Percentiles rank a stretch among this genome's conserved stretches.
Evolutionary conservation across 2,329 filamentous ascomycete genomes (phyloP).

Genomic region (Penicillium oxalicum): DNA sequence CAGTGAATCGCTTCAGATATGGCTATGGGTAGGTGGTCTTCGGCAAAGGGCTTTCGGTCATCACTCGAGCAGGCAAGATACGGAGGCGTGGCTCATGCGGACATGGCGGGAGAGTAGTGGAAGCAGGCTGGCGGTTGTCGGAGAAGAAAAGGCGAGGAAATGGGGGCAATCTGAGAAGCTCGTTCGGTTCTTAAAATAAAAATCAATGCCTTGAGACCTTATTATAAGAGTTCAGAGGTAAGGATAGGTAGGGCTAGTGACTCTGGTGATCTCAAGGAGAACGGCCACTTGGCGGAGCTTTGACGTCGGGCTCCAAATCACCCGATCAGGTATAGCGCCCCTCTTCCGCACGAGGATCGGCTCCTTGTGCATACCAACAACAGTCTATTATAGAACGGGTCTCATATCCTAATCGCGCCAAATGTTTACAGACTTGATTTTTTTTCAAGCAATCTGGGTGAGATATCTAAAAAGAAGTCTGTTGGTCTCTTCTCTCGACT

Average conservation of each 20-base stretch:
- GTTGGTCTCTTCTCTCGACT: too few relatives aligned
- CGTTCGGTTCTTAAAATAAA: slow-evolving; percentile 3
- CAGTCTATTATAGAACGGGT: not conserved
- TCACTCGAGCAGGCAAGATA: slow-evolving; percentile 17
- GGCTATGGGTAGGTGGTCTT: slow-evolving; percentile 11
- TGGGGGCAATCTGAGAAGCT: slow-evolving; percentile 5
- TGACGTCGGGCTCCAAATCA: slow-evolving; percentile 9
- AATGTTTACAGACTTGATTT: too few relatives aligned
- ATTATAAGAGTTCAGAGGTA: slow-evolving; percentile 9
- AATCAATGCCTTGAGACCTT: not conserved
- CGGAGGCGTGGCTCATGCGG: slow-evolving; percentile 24
- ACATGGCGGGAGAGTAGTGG: slow-evolving; percentile 22
- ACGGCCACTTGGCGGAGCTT: slow-evolving; percentile 12
- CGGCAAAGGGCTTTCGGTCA: slow-evolving; percentile 18
- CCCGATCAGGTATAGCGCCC: slow-evolving; percentile 19
- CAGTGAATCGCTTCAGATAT: slow-evolving; percentile 15
- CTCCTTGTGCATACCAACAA: slow-evolving; percentile 1
- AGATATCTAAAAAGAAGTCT: too few relatives aligned
- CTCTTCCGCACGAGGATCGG: slow-evolving; percentile 10
- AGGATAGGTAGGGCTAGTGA: slow-evolving; percentile 8
- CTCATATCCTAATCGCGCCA: too few relatives aligned
- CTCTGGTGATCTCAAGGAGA: slow-evolving; percentile 9
- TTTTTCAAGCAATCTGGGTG: too few relatives aligned
- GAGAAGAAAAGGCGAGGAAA: not conserved
- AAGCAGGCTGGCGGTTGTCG: slow-evolving; percentile 5